A percentile compares a stretch with the other conserved stretches of the same genome.
Conservation (phyloP, 192 early-diverging fungal species). For the Coemansia sp. region DNA sequence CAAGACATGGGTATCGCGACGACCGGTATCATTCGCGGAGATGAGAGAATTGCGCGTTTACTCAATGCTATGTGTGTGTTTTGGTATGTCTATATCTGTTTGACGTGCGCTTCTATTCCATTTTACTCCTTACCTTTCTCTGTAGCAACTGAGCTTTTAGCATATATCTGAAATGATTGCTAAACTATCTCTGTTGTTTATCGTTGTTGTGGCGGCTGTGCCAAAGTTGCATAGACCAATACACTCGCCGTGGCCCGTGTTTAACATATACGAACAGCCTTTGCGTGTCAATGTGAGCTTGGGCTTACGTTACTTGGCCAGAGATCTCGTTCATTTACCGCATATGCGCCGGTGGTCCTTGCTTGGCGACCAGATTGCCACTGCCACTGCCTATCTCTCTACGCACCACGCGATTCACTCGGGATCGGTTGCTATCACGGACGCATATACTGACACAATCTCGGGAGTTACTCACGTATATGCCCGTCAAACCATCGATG, state of each 20-base stretch:
- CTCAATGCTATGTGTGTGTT: not conserved
- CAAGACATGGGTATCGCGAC: not conserved
- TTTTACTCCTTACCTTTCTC: not conserved
- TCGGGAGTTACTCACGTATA: slow-evolving; percentile 87
- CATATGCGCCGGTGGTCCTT: not conserved
- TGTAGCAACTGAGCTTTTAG: not conserved
- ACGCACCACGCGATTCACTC: slow-evolving; percentile 11
- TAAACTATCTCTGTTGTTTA: not conserved
- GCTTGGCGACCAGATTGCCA: not conserved
- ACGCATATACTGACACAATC: slow-evolving; percentile 66
- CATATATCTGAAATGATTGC: not conserved
- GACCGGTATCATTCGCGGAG: not conserved
- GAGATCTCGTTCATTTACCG: not conserved
- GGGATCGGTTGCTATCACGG: slow-evolving; percentile 55
- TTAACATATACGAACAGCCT: slow-evolving; percentile 4
- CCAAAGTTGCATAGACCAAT: not conserved
- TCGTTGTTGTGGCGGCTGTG: not conserved
- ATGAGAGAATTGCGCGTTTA: not conserved
- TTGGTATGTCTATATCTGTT: not conserved
- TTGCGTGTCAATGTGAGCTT: not conserved
- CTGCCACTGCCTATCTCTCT: slow-evolving; percentile 10
- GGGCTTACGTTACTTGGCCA: not conserved
- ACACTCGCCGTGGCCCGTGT: not conserved
- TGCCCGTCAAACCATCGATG: slow-evolving; percentile 70
- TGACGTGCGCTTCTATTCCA: too few relatives aligned